Evolutionary conservation across 2,329 filamentous ascomycete genomes (phyloP).

Genomic region (Hypomyces perniciosus): DNA sequence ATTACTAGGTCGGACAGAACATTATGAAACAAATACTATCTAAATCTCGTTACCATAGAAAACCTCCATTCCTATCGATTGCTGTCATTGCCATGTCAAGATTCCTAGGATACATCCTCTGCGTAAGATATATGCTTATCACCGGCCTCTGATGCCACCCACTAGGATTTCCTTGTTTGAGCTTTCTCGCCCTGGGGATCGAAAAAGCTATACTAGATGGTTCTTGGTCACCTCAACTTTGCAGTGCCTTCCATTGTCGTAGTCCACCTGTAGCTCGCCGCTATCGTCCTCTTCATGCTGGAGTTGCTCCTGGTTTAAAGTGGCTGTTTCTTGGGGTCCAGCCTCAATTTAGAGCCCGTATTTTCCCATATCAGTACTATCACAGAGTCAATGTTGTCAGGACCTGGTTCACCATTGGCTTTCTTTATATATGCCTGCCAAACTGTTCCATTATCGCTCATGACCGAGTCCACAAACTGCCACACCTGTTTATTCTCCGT

Average conservation of each 20-base stretch:
- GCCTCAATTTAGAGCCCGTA: not conserved
- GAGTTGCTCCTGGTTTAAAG: too few relatives aligned
- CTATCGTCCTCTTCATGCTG: too few relatives aligned
- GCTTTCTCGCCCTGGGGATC: too few relatives aligned
- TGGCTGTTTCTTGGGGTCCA: too few relatives aligned
- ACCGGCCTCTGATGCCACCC: too few relatives aligned
- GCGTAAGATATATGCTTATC: not conserved
- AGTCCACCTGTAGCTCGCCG: too few relatives aligned
- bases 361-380: slow-evolving; percentile 37
- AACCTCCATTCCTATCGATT: too few relatives aligned
- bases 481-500: slow-evolving; percentile 33
- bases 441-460: slow-evolving; percentile 31
- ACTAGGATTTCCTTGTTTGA: too few relatives aligned
- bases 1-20: slow-evolving; percentile 12
- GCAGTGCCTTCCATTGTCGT: too few relatives aligned
- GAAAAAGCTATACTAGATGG: too few relatives aligned
- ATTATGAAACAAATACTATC: slow-evolving; percentile 16
- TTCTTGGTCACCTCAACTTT: too few relatives aligned
- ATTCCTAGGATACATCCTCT: not conserved
- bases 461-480: slow-evolving; percentile 34
- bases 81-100: too few relatives aligned
- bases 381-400: slow-evolving; percentile 31
- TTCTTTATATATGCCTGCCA: slow-evolving; percentile 43
- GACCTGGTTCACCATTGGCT: slow-evolving; percentile 18
- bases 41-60: slow-evolving; percentile 9